Base-by-base conservation (phyloP, 192 early-diverging fungal species). In the Thoreauomyces humboldtii region DNA sequence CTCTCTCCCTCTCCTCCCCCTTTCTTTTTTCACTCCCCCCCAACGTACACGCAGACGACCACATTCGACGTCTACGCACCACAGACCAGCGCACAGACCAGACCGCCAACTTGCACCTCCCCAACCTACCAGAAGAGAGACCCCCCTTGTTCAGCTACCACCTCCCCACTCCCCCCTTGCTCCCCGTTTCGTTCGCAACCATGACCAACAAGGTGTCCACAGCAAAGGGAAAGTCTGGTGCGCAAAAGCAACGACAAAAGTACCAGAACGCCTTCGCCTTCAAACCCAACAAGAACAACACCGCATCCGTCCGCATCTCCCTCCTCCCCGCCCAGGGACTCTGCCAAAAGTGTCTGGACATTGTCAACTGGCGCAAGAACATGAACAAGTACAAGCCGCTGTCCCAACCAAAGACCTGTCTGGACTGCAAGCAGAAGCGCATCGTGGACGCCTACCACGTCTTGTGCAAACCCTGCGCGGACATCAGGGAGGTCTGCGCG, bases 341-440 rank as follows among this genome's bases (percentile, higher is more conserved):
- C 27, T 80, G 77, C 62, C 56, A 59, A 36, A 43, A 51, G 32
- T 79, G 79, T 65, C 54, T 61, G 17, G 76, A 82, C n/a, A 75
- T 81, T 21, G 62, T 83, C 34, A 62, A 78, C 24, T 83, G 81
- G 81, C 71, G 73, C 52, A 96, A 99, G 73, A 89, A 91, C 74
- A 93, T 91, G 81, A 88, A 88, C 71, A 94, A 97, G 76, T 99
- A 99, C 80, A 99, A 97, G 82, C 92, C 94, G 34, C 83, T 99
- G 67, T 93, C 93, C 22, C 81, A 80, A 24, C 83, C 89, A 55
- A 94, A 94, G 74, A 92, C 89, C 65, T 99, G 91, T 65, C 77
- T 88, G 22, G 53, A 43, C 21, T 99, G 96, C 74, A 57, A 88
- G 44, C 82, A 89, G 71, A 93, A 92, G 68, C 79, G 82, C 14